phyloP scores from a whole-genome alignment of 371 early-diverging fungal genomes.

The Vairimorpha necatrix region DNA sequence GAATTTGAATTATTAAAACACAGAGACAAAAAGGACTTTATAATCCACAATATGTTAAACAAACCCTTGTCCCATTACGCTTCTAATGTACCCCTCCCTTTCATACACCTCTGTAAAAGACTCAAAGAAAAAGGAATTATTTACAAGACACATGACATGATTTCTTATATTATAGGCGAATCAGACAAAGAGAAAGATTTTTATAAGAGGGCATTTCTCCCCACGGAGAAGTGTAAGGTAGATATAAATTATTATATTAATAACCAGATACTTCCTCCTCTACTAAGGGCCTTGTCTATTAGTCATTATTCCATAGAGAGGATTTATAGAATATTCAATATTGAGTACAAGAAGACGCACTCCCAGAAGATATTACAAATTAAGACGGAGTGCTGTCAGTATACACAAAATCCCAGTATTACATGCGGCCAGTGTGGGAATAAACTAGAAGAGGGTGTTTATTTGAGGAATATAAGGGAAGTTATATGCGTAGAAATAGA shows the following conservation, averaged over 20 bases:
- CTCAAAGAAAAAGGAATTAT: slow-evolving; percentile 71
- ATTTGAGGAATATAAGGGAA: slow-evolving; percentile 30
- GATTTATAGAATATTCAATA: slow-evolving; percentile 44
- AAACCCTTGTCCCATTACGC: slow-evolving; percentile 84
- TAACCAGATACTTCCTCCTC: slow-evolving; percentile 87
- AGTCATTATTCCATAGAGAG: slow-evolving; percentile 19
- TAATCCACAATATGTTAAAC: slow-evolving; percentile 77
- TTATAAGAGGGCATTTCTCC: slow-evolving; percentile 77
- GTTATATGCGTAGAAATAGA: slow-evolving; percentile 44
- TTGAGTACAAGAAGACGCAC: not conserved
- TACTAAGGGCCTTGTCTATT: slow-evolving; percentile 61
- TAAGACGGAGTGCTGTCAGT: slow-evolving; percentile 58
- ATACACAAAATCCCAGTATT: slow-evolving; percentile 25
- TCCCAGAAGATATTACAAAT: slow-evolving; percentile 3
- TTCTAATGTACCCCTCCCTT: slow-evolving; percentile 80
- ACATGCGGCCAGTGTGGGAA: slow-evolving; percentile 54
- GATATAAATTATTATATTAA: slow-evolving; percentile 90
- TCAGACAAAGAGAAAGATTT: slow-evolving; percentile 65
- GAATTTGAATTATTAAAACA: slow-evolving; percentile 24
- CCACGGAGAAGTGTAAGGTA: slow-evolving; percentile 69
- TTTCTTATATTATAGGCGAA: slow-evolving; percentile 86
- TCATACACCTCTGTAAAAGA: slow-evolving; percentile 84
- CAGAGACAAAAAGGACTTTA: slow-evolving; percentile 73
- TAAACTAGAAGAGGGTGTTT: slow-evolving; percentile 33
- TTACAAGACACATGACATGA: slow-evolving; percentile 78